Conservation (phyloP, 2,329 filamentous ascomycete species). For the Hypoxylon sp. region DNA sequence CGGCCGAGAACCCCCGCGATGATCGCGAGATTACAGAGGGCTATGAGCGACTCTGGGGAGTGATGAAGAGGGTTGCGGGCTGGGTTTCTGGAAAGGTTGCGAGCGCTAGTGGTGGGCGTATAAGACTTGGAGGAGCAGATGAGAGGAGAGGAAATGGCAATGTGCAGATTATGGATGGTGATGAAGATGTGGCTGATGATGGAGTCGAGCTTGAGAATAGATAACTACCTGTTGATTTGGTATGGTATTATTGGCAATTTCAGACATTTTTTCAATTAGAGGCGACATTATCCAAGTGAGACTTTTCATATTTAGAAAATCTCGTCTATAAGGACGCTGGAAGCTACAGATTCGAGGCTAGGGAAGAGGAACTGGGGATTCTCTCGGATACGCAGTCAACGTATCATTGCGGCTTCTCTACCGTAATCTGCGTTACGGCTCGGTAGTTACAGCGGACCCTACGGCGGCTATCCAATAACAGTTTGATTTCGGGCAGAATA, state of each 20-base stretch:
- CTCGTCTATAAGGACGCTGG: too few species aligned
- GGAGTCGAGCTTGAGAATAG: conserved; percentile 55
- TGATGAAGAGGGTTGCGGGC: conserved; percentile 66
- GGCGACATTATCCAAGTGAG: not conserved
- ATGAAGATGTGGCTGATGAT: conserved; percentile 64
- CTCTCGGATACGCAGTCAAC: too few species aligned
- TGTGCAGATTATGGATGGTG: conserved; percentile 64
- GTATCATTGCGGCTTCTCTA: not conserved
- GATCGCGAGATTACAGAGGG: conserved; percentile 69
- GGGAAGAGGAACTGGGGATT: not conserved
- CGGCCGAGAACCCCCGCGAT: conserved; percentile 79
- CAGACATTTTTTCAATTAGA: not conserved
- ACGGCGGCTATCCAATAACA: not conserved
- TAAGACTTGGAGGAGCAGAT: conserved; percentile 61
- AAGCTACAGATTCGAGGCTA: not conserved
- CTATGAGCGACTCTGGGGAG: conserved; percentile 76
- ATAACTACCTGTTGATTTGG: conserved; percentile 37
- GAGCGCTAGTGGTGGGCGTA: conserved; percentile 69
- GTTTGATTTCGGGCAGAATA: conserved; percentile 2
- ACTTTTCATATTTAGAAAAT: too few species aligned
- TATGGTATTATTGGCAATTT: conserved; percentile 3
- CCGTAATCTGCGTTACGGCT: too few species aligned
- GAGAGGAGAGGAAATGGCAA: conserved; percentile 52
- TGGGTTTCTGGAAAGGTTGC: conserved; percentile 73
- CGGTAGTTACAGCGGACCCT: not conserved